Evolutionary conservation across 2,329 filamentous ascomycete species (phyloP).

Genomic region (Magnaporthiopsis incrustans): DNA sequence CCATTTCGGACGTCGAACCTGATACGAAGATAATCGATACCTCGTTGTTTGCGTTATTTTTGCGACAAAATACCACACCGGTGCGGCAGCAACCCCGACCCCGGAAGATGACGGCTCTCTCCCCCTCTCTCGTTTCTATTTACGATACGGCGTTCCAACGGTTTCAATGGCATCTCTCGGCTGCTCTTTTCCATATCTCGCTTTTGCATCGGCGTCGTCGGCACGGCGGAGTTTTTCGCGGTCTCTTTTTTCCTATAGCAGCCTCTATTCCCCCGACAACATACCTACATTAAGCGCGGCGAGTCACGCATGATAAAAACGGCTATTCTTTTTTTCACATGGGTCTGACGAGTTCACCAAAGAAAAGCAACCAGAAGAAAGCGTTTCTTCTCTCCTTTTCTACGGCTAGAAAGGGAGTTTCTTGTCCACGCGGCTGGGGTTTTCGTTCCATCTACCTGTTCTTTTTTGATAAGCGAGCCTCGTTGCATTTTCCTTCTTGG

Average conservation of each 20-base stretch:
- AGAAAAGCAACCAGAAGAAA: background rate
- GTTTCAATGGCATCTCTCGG: constrained; percentile 37
- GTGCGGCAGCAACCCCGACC: constrained; percentile 27
- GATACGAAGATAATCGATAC: constrained; percentile 25
- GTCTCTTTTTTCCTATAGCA: constrained; percentile 11
- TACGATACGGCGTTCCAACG: constrained; percentile 36
- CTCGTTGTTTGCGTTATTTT: constrained; percentile 18
- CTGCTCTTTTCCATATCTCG: constrained; percentile 17
- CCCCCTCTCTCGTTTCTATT: constrained; percentile 21
- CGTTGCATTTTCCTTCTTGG: constrained; percentile 1
- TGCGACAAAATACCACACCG: constrained; percentile 19
- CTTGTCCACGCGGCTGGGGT: constrained; percentile 1
- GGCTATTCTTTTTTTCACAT: constrained; percentile 23
- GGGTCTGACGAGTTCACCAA: constrained; percentile 7
- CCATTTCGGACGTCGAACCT: constrained; percentile 21
- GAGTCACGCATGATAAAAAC: constrained; percentile 32
- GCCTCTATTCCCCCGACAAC: constrained; percentile 15
- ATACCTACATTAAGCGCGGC: constrained; percentile 25
- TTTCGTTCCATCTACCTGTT: constrained; percentile 1
- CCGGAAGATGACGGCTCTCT: constrained; percentile 30
- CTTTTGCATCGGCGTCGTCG: constrained; percentile 37
- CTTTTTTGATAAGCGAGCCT: constrained; percentile 5
- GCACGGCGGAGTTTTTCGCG: constrained; percentile 35
- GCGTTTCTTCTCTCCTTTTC: constrained; percentile 1
- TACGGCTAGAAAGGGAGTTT: constrained; percentile 4